Base-by-base conservation (phyloP, 257 asterid species). In the Ligustrum vulgare region DNA sequence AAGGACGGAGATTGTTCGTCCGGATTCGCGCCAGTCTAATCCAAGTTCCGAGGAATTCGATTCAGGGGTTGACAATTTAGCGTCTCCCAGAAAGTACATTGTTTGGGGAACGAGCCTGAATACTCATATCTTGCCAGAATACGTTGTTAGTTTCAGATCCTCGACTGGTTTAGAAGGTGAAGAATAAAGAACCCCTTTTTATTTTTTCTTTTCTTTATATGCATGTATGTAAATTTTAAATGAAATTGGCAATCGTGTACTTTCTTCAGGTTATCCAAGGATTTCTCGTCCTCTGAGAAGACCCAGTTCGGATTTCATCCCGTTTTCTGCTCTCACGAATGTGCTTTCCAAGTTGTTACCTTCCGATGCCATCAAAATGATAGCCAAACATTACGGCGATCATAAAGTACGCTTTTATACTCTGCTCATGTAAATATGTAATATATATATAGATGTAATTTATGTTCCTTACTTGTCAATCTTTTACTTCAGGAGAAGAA, bases 51-150 rank as follows among this genome's bases (percentile, higher is more conserved):
- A 82, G 33, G 90, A 89, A 34, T 87, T 87, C 36, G 91, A 89
- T 82, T 82, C 91, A 1, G 94, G 92, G 15, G 83, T 84, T 0
- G 94, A 90, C 65, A 69, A 82, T 79, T 70, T 86, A 22, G 65
- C 49, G 33, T 82, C 85, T 72, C 94, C 96, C 0, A 71, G 45
- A 1, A 90, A 70, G 76, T 90, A 90, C 45, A 79, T 87, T 11
- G 73, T 90, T 7, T 90, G 96, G 96, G 75, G 74, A 74, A 85
- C 88, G 32, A 77, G 82, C 75, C 79, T 89, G 84, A 90, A 89
- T 77, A 81, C 94, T 20, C 94, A 79, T 75, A 80, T 90, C 67
- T 83, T 89, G 79, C 94, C 96, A 0, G 91, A 88, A 47, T 88
- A 74, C 20, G 68, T 89, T 3, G 77, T 90, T 77, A 82, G 85